Evolutionary conservation across 2,329 filamentous ascomycete genomes (phyloP).

Genomic region (Sarocladium kiliense): DNA sequence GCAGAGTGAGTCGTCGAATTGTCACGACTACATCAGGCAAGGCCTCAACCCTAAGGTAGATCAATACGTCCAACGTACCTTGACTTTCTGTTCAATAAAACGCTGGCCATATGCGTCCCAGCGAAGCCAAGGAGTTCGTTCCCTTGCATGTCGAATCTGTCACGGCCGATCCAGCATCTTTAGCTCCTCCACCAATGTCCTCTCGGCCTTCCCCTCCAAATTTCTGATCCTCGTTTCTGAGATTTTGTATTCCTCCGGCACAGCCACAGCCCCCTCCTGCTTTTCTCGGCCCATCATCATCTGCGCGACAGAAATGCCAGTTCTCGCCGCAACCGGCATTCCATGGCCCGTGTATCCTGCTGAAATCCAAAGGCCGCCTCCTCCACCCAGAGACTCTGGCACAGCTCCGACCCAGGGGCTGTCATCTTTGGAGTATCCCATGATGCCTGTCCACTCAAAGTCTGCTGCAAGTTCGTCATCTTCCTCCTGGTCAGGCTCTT

Average conservation of each 20-base stretch:
- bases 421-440: slow-evolving; percentile 67
- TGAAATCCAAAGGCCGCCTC: slow-evolving; percentile 54
- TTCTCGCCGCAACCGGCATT: slow-evolving; percentile 68
- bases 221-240: slow-evolving; percentile 25
- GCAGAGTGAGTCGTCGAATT: too few species aligned
- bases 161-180: slow-evolving; percentile 11
- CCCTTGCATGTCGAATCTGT: too few species aligned
- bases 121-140: too few species aligned
- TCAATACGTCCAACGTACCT: too few species aligned
- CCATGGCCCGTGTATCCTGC: slow-evolving; percentile 71
- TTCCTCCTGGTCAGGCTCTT: slow-evolving; percentile 25
- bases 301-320: slow-evolving; percentile 56
- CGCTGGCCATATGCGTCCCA: too few species aligned
- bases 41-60: too few species aligned
- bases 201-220: slow-evolving; percentile 11
- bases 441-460: slow-evolving; percentile 74
- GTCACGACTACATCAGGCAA: too few species aligned
- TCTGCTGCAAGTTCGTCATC: slow-evolving; percentile 42
- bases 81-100: too few species aligned
- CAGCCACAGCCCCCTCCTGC: slow-evolving; percentile 35
- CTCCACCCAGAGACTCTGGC: slow-evolving; percentile 45
- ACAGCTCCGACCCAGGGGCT: slow-evolving; percentile 67
- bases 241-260: slow-evolving; percentile 38
- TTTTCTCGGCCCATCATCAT: slow-evolving; percentile 46
- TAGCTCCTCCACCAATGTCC: slow-evolving; percentile 21